Evolutionary conservation across 805 yeast genomes (phyloP).

Genomic region (Wickerhamiella parazyma): DNA sequence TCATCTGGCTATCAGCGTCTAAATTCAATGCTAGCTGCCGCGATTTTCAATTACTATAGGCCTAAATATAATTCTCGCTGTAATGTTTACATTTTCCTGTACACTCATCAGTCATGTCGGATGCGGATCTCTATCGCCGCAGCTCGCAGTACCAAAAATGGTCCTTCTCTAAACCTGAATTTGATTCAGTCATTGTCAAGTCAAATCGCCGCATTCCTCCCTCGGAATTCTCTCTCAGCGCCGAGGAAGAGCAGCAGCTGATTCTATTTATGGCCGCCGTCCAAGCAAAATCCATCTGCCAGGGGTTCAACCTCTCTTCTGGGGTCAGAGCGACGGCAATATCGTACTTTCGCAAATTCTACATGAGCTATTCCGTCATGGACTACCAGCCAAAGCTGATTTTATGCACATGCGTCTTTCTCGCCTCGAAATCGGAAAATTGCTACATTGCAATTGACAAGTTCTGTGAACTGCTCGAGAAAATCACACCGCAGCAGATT

Average conservation of each 20-base stretch:
- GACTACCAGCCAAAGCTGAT: conserved; percentile 77
- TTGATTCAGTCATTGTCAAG: conserved; percentile 34
- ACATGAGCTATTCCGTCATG: conserved; percentile 67
- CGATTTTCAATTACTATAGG: too few relatives aligned
- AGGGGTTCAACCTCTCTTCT: conserved; percentile 67
- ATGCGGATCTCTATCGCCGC: conserved; percentile 78
- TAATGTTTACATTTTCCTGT: neutral
- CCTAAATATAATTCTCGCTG: too few relatives aligned
- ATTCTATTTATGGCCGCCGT: conserved; percentile 54
- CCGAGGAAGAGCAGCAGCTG: conserved; percentile 57
- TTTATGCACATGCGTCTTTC: conserved; percentile 64
- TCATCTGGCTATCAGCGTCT: too few relatives aligned
- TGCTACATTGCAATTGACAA: conserved; percentile 73
- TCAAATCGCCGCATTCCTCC: conserved; percentile 35
- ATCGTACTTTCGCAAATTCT: conserved; percentile 68
- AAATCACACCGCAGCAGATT: conserved; percentile 39
- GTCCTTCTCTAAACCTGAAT: conserved; percentile 59
- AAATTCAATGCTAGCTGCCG: too few relatives aligned
- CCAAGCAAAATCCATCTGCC: conserved; percentile 55
- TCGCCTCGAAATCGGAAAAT: conserved; percentile 90
- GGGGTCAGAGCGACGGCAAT: conserved; percentile 82
- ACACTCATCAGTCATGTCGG: conserved; percentile 34
- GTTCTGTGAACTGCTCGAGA: conserved; percentile 57
- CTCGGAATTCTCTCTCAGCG: conserved; percentile 35
- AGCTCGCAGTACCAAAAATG: conserved; percentile 75